Evolutionary conservation across 2,329 filamentous ascomycete genomes (phyloP).

Genomic region (Coniochaeta sp.): DNA sequence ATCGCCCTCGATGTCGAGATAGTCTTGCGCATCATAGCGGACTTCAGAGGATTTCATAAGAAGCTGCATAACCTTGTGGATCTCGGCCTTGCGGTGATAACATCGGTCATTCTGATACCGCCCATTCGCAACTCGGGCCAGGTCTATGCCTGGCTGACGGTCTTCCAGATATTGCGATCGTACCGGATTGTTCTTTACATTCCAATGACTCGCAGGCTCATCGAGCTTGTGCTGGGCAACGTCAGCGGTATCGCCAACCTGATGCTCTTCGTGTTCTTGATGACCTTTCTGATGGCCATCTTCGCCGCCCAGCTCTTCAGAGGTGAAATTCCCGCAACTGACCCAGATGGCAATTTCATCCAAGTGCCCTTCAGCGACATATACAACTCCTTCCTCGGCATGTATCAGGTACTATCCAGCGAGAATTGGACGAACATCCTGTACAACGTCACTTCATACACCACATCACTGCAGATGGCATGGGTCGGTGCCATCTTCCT

Average conservation of each 20-base stretch:
- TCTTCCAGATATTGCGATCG: conserved; percentile 87
- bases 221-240: conserved; percentile 83
- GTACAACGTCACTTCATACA: conserved; percentile 70
- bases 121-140: conserved; percentile 64
- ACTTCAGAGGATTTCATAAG: conserved; percentile 75
- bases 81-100: conserved; percentile 70
- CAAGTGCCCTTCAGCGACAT: conserved; percentile 79
- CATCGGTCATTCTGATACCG: conserved; percentile 79
- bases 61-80: conserved; percentile 74
- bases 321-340: conserved; percentile 66
- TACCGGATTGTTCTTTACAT: conserved; percentile 90
- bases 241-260: conserved; percentile 87
- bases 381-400: conserved; percentile 92
- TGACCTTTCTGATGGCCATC: conserved; percentile 89
- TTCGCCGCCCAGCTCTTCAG: conserved; percentile 91
- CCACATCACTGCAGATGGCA: conserved; percentile 59
- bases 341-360: conserved; percentile 54
- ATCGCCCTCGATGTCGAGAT: conserved; percentile 77
- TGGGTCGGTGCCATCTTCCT: conserved; percentile 92
- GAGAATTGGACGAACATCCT: conserved; percentile 92
- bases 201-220: conserved; percentile 78
- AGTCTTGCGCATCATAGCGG: conserved; percentile 63
- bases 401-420: conserved; percentile 95
- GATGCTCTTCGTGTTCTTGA: conserved; percentile 92
- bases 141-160: conserved; percentile 77